Conservation (phyloP, 768 basidiomycete species). For the Cystofilobasidium bisporidii region DNA sequence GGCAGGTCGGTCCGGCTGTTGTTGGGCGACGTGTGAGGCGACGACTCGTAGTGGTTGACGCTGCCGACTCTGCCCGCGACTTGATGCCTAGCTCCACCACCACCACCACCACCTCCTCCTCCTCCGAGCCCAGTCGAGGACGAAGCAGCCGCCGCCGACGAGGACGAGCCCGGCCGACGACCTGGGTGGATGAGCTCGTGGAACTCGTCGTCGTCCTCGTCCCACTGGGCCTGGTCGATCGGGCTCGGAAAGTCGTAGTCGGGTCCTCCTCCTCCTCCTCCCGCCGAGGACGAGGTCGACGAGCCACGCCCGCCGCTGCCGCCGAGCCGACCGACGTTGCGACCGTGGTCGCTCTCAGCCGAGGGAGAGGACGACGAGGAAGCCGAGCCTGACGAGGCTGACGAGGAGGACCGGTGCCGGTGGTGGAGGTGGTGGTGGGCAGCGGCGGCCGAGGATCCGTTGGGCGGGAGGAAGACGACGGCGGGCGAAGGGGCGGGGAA, state of each 20-base stretch:
- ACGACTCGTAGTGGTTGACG: conserved; percentile 31
- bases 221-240: conserved; percentile 36
- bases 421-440: too few species aligned
- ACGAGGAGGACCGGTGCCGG: too few species aligned
- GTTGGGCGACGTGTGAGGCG: conserved; percentile 31
- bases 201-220: conserved; percentile 43
- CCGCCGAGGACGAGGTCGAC: too few species aligned
- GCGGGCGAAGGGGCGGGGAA: conserved; percentile 38
- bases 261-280: too few species aligned
- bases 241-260: conserved; percentile 38
- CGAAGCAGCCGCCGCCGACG: too few species aligned
- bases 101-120: too few species aligned
- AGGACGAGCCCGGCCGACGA: conserved; percentile 34
- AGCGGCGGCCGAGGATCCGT: conserved; percentile 32
- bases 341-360: conserved; percentile 24
- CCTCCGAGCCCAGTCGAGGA: too few species aligned
- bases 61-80: conserved; percentile 39
- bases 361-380: conserved; percentile 23
- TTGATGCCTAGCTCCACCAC: too few species aligned
- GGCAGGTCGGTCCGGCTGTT: conserved; percentile 9
- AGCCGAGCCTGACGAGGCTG: conserved; percentile 13
- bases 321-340: conserved; percentile 24
- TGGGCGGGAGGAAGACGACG: conserved; percentile 40
- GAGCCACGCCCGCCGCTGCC: not conserved
- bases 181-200: conserved; percentile 52